These are phyloP conservation scores for Aureobasidium sp. DNA, from an alignment of 2,329 filamentous ascomycete genomes.

Conservation along the genomic window DNA sequence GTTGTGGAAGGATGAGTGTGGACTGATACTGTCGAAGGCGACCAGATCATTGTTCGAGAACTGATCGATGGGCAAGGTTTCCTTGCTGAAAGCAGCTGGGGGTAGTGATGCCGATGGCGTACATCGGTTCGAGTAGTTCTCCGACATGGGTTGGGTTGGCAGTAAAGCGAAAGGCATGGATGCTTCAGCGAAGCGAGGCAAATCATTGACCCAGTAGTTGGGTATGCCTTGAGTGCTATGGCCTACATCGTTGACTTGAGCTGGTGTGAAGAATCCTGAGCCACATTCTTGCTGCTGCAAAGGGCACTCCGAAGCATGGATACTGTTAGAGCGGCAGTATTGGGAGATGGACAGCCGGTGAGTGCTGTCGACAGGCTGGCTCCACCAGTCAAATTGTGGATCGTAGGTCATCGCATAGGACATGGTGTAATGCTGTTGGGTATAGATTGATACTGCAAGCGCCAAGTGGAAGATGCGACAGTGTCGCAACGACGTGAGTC, in stretches of 20 bases:
- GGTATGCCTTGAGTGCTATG: background rate
- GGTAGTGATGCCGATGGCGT: background rate
- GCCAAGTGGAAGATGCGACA: slow-evolving; percentile 1
- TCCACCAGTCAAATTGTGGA: slow-evolving; percentile 4
- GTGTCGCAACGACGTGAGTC: background rate
- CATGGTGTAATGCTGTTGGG: background rate
- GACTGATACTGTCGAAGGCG: background rate
- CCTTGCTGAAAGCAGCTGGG: slow-evolving; percentile 8
- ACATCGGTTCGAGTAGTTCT: background rate
- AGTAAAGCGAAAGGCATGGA: background rate
- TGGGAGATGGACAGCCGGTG: background rate
- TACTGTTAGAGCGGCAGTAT: background rate
- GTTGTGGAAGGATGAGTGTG: background rate
- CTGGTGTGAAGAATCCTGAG: background rate
- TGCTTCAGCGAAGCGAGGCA: background rate
- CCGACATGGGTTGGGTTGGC: background rate
- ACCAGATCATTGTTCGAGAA: background rate
- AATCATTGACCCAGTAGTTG: background rate
- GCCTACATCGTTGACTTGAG: background rate
- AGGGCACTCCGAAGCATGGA: background rate
- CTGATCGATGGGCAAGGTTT: background rate
- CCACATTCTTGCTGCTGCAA: background rate
- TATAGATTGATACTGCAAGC: slow-evolving; percentile 8
- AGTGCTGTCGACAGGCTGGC: background rate
- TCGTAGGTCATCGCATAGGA: background rate